Percentiles rank a stretch among this genome's conserved stretches.
These are phyloP conservation scores for Glycyrrhiza uralensis DNA, from an alignment of 306 rosid genomes.

Conservation along the genomic window DNA sequence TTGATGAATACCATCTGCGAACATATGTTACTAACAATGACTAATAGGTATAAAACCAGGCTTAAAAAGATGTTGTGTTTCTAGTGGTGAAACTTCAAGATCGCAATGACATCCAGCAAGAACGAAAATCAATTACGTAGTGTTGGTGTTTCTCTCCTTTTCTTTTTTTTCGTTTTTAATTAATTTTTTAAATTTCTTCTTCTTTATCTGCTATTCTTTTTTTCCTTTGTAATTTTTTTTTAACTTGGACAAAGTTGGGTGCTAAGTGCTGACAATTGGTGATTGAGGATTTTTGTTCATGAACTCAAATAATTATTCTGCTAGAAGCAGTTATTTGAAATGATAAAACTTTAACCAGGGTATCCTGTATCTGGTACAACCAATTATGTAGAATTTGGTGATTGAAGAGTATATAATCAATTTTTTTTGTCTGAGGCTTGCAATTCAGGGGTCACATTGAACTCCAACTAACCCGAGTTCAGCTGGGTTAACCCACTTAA, in stretches of 20 bases:
- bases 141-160: not conserved
- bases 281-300: not conserved
- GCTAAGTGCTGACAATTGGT: not conserved
- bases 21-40: not conserved
- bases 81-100: not conserved
- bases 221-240: not conserved
- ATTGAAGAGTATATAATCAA: not conserved
- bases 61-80: not conserved
- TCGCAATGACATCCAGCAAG: not conserved
- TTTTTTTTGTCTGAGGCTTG: not conserved
- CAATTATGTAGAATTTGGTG: not conserved
- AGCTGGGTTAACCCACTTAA: not conserved
- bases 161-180: not conserved
- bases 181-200: not conserved
- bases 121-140: not conserved
- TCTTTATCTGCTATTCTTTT: not conserved
- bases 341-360: not conserved
- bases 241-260: not conserved
- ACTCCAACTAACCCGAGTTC: not conserved
- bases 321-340: constrained; percentile 1
- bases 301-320: not conserved
- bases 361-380: not conserved
- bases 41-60: not conserved
- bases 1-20: not conserved
- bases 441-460: not conserved